Conservation (phyloP, 2,329 filamentous ascomycete genomes). For the Dactylellina sp. region DNA sequence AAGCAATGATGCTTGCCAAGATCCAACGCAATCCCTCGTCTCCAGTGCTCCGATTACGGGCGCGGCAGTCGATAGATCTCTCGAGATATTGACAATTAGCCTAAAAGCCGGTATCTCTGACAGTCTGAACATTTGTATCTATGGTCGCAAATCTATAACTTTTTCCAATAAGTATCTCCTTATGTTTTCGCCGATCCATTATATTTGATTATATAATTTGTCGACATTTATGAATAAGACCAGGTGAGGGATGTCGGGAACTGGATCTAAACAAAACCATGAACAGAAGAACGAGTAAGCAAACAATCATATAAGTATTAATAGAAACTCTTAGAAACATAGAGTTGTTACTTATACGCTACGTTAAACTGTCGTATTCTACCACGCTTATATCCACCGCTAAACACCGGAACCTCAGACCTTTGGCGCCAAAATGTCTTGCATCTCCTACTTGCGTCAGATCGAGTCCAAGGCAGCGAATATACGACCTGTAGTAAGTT, state of each 20-base stretch:
- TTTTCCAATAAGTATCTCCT: too few relatives aligned
- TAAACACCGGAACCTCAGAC: slow-evolving; percentile 36
- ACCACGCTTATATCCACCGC: slow-evolving; percentile 17
- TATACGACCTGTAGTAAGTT: too few relatives aligned
- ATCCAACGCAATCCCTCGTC: slow-evolving; percentile 26
- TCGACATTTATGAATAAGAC: too few relatives aligned
- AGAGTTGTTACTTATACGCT: background rate
- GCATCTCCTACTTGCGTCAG: slow-evolving; percentile 29
- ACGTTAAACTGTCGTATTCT: background rate
- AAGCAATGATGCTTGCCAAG: slow-evolving; percentile 5
- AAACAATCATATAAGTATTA: slow-evolving; percentile 27
- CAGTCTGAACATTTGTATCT: too few relatives aligned
- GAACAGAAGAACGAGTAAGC: background rate
- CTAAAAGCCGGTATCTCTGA: too few relatives aligned
- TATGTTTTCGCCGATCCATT: too few relatives aligned
- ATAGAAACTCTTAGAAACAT: slow-evolving; percentile 21
- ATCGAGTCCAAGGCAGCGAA: slow-evolving; percentile 9
- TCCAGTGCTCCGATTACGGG: slow-evolving; percentile 17
- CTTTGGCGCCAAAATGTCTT: slow-evolving; percentile 41
- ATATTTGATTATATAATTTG: too few relatives aligned
- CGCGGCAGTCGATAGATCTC: background rate
- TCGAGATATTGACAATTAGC: slow-evolving; percentile 17
- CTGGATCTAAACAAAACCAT: slow-evolving; percentile 22
- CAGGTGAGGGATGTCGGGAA: slow-evolving; percentile 1
- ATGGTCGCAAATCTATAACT: too few relatives aligned